phyloP scores from a whole-genome alignment of 202 grass and related monocot species.

The Zoysia matrella region DNA sequence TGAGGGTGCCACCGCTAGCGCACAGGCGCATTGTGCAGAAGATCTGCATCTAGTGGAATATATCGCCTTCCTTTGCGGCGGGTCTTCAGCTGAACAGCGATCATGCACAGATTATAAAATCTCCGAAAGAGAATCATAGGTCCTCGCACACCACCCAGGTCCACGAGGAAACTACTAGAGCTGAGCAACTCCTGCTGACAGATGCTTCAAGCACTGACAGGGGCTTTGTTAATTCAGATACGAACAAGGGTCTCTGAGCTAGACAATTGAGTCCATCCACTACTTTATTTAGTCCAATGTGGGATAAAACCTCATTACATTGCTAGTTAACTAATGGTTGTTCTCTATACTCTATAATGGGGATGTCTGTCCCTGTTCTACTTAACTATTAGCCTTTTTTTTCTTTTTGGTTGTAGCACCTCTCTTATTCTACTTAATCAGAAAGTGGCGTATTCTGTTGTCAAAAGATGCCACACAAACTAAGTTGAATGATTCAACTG shows the following conservation, averaged over 20 bases:
- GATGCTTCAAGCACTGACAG: conserved; percentile 13
- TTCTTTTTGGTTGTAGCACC: neutral
- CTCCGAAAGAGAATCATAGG: neutral
- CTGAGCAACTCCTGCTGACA: conserved; percentile 42
- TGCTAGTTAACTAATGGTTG: conserved; percentile 21
- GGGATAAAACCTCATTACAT: conserved; percentile 25
- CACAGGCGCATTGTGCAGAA: conserved; percentile 5
- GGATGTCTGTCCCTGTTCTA: conserved; percentile 49
- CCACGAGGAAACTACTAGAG: conserved; percentile 54
- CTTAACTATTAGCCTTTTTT: conserved; percentile 12
- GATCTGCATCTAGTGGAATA: conserved; percentile 57
- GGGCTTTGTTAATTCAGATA: conserved; percentile 31
- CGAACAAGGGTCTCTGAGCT: conserved; percentile 50
- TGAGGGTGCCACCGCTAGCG: neutral
- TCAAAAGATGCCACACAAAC: neutral
- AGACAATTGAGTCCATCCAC: conserved; percentile 31
- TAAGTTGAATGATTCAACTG: neutral
- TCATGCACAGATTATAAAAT: conserved; percentile 17
- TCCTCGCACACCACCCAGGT: neutral
- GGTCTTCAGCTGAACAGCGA: conserved; percentile 52
- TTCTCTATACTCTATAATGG: conserved; percentile 10
- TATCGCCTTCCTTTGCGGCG: conserved; percentile 60
- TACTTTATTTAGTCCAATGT: conserved; percentile 46
- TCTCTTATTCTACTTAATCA: conserved; percentile 11
- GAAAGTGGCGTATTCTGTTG: conserved; percentile 10